These are phyloP conservation scores for Gaertneriomyces sp. DNA, from an alignment of 192 early-diverging fungal genomes.

Conservation along the genomic window DNA sequence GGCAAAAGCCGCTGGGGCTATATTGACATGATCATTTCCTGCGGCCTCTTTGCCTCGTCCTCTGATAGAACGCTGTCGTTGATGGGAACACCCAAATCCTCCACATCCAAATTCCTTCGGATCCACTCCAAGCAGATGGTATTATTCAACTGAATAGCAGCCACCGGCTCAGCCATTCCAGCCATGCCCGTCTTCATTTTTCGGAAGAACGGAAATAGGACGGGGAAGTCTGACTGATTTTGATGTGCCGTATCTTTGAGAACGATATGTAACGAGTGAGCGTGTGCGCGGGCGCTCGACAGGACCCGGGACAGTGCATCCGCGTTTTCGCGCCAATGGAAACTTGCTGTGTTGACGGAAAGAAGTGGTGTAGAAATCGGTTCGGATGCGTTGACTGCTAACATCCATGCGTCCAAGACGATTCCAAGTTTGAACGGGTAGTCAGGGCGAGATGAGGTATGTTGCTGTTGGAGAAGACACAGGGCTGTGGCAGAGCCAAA, in stretches of 20 bases:
- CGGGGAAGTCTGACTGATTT: constrained; percentile 24
- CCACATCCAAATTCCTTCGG: no score
- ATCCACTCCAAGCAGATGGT: no score
- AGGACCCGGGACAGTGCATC: constrained; percentile 9
- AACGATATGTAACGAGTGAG: constrained; percentile 16
- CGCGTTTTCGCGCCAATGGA: constrained; percentile 29
- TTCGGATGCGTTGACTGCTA: constrained; percentile 19
- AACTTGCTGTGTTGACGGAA: constrained; percentile 16
- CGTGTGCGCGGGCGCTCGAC: neutral
- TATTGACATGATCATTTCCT: no score
- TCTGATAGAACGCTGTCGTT: no score
- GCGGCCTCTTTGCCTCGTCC: no score
- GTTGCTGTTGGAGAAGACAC: constrained; percentile 6
- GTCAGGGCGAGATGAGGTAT: neutral
- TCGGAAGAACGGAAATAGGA: constrained; percentile 9
- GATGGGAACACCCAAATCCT: no score
- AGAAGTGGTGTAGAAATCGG: constrained; percentile 16
- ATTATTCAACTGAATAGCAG: no score
- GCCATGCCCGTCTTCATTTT: no score
- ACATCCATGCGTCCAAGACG: constrained; percentile 39
- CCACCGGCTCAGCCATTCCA: no score
- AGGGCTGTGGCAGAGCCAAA: constrained; percentile 25
- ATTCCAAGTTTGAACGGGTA: constrained; percentile 30
- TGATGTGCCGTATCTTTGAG: constrained; percentile 29
- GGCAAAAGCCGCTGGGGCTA: no score